Evolutionary conservation across 441 rosid genomes (phyloP), one percentile per base, ranked within the genome.

Genomic region (Populus trichocarpa): DNA sequence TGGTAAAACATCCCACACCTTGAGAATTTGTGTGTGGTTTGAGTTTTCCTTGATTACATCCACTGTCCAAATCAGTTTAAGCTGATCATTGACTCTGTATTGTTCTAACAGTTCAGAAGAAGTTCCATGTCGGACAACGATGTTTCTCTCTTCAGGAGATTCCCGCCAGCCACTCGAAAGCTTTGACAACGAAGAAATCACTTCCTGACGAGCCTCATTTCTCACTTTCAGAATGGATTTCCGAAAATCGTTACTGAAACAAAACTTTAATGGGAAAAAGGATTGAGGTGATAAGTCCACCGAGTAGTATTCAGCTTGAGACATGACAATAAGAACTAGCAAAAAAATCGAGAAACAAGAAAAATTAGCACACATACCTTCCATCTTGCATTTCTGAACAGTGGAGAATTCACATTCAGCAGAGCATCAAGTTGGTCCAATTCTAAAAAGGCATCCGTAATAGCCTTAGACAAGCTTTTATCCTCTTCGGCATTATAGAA

Each of bases 1-100:
- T 73, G 86, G 82, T 78, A 90, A 23, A 16, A 87, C 61, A 16
- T 87, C 85, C 91, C 90, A 90, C 8, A 83, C 76, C 85, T 78
- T 89, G 23, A 86, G 35, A 33, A 86, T 76, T 76, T 90, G 93
- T 26, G 77, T 40, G 65, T 81, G 46, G 33, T 36, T 38, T 20
- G 71, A 70, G 0, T 35, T 16, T 28, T 79, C 85, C 77, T 74
- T 65, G 5, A 75, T 4, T 5, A 80, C 78, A 36, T 88, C 88
- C 40, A 86, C 40, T 18, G 81, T 77, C 81, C 88, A 86, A 23
- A 86, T 18, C 16, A 88, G 72, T 32, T 72, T 66, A 14, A 83
- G 72, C 6, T 14, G 67, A 61, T 67, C 67, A 68, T 82, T 69
- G 0, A 81, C 79, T 79, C 75, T 77, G 42, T 74, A 82, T 13